These are phyloP conservation scores for Heliamphora exappendiculata DNA, from an alignment of 148 eudicot species.

Conservation along the genomic window DNA sequence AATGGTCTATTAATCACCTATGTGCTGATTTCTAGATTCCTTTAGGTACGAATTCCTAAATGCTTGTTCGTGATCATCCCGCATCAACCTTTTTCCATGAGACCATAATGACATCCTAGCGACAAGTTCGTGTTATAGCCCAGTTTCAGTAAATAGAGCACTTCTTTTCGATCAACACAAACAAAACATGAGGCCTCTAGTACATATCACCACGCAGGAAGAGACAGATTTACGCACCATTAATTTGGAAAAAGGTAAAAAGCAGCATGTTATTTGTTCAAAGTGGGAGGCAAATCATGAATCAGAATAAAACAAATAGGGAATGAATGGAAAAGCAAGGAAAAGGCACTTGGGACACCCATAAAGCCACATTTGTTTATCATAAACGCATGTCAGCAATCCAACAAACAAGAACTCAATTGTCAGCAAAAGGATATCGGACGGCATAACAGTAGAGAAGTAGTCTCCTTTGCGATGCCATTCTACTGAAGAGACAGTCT, in stretches of 20 bases:
- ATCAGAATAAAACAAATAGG: background rate
- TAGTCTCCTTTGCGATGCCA: constrained; percentile 99
- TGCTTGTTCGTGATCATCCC: too few relatives aligned
- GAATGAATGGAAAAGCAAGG: background rate
- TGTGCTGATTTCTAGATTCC: too few relatives aligned
- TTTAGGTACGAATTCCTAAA: too few relatives aligned
- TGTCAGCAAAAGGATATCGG: constrained; percentile 85
- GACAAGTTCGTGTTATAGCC: background rate
- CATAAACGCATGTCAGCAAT: background rate
- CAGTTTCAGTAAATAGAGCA: background rate
- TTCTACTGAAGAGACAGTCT: constrained; percentile 83
- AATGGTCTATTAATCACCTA: too few relatives aligned
- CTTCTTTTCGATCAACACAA: background rate
- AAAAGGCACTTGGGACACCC: background rate
- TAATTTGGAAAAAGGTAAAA: background rate
- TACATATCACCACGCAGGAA: background rate
- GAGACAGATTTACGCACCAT: too few relatives aligned
- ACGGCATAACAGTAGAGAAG: constrained; percentile 76
- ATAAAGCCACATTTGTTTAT: background rate
- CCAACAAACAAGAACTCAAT: background rate
- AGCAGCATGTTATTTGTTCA: background rate
- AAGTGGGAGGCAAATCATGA: background rate
- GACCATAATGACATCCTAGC: background rate
- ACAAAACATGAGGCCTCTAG: background rate
- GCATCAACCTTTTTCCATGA: background rate